Conservation (phyloP, 2,329 filamentous ascomycete species). For the Pseudocercospora crystallina region DNA sequence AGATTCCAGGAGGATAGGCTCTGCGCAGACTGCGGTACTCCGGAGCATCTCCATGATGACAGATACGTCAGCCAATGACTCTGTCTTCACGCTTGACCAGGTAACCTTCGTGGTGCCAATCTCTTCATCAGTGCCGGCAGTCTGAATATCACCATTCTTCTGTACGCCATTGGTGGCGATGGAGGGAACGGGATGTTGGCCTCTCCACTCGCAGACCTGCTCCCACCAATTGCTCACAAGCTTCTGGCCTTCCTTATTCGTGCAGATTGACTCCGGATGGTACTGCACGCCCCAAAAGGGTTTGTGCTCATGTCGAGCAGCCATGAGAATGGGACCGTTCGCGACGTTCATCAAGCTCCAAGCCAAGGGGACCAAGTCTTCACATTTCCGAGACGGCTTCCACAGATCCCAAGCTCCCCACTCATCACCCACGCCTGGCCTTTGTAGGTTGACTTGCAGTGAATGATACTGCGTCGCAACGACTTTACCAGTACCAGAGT, state of each 20-base stretch:
- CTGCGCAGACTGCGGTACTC: conserved; percentile 30
- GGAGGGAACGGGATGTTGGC: background rate
- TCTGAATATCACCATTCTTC: background rate
- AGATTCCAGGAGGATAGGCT: conserved; percentile 51
- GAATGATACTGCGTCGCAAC: conserved; percentile 77
- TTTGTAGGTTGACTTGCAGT: conserved; percentile 49
- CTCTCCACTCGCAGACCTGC: conserved; percentile 46
- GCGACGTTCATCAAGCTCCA: conserved; percentile 46
- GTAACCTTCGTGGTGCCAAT: background rate
- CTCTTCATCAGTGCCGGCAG: background rate
- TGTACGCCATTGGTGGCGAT: background rate
- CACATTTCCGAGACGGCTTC: conserved; percentile 38
- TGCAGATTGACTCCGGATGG: conserved; percentile 86
- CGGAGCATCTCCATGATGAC: conserved; percentile 39
- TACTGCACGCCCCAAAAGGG: conserved; percentile 90
- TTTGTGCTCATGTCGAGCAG: conserved; percentile 62
- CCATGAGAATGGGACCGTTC: conserved; percentile 72
- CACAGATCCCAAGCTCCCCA: conserved; percentile 35
- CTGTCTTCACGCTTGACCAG: conserved; percentile 3
- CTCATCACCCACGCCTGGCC: conserved; percentile 35
- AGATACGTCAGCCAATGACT: conserved; percentile 30
- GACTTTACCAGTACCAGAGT: conserved; percentile 60
- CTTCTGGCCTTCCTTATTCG: conserved; percentile 62
- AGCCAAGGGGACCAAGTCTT: conserved; percentile 45
- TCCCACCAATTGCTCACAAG: conserved; percentile 76